Conservation (phyloP, 2,329 filamentous ascomycete species). For the Ophiocordyceps camponoti-rufipedis region DNA sequence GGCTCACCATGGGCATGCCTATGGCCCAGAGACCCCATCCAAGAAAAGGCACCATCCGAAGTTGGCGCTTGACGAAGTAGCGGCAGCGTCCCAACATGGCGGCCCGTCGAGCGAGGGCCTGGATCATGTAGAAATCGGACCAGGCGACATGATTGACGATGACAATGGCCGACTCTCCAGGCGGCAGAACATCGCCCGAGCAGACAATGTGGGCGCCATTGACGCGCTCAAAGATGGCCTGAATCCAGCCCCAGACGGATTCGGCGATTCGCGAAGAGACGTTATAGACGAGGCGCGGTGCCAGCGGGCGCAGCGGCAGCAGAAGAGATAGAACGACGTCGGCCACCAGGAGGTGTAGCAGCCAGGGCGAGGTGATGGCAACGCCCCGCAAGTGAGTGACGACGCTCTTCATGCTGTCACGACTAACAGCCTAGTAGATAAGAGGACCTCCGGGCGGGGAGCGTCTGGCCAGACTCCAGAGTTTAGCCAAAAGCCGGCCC, state of each 20-base stretch:
- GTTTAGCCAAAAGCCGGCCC: neutral
- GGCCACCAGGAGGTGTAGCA: conserved; percentile 29
- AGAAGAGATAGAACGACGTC: conserved; percentile 31
- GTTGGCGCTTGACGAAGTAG: conserved; percentile 43
- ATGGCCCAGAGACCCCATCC: conserved; percentile 48
- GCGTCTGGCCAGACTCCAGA: neutral
- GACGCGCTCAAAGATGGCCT: conserved; percentile 32
- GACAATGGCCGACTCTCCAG: conserved; percentile 39
- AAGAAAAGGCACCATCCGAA: conserved; percentile 39
- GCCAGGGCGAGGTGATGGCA: conserved; percentile 29
- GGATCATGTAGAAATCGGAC: conserved; percentile 47
- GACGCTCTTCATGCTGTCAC: conserved; percentile 2
- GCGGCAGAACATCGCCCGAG: conserved; percentile 31
- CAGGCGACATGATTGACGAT: conserved; percentile 42
- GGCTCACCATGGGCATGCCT: conserved; percentile 44
- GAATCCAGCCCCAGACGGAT: conserved; percentile 38
- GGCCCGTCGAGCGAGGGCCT: conserved; percentile 31
- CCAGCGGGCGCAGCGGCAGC: conserved; percentile 25
- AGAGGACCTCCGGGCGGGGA: neutral
- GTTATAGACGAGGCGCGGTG: conserved; percentile 32
- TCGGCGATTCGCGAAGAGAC: conserved; percentile 34
- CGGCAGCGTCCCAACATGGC: conserved; percentile 43
- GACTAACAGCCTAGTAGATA: too few species aligned
- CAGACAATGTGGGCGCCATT: conserved; percentile 35
- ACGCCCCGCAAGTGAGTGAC: conserved; percentile 23